Conservation (phyloP, 345 rosid genomes). For the Theobroma cacao region DNA sequence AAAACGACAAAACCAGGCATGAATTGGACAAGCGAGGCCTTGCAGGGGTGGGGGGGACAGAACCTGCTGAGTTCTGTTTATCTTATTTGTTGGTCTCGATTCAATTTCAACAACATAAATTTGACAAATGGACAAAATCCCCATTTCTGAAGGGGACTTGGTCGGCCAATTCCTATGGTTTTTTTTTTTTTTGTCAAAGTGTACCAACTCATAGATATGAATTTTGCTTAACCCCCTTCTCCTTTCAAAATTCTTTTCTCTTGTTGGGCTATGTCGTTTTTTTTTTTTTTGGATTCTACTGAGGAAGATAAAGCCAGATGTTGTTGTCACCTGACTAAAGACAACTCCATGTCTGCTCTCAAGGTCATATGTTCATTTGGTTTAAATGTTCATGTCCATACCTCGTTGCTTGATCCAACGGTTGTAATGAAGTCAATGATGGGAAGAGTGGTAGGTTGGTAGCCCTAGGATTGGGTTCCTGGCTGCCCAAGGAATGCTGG, state of each 20-base stretch:
- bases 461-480: not conserved
- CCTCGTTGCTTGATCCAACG: not conserved
- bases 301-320: not conserved
- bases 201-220: not conserved
- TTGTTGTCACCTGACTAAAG: constrained; percentile 5
- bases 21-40: not conserved
- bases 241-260: not conserved
- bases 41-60: not conserved
- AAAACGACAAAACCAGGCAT: not conserved
- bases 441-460: not conserved
- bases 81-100: not conserved
- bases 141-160: not conserved
- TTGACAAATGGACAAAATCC: constrained; percentile 2
- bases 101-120: not conserved
- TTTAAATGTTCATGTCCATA: not conserved
- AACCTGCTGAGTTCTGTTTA: not conserved
- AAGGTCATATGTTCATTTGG: not conserved
- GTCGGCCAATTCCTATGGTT: not conserved
- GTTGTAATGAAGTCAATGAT: not conserved
- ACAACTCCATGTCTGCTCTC: not conserved
- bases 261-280: not conserved
- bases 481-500: not conserved
- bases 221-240: not conserved
- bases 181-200: not conserved
- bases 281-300: not conserved